Evolutionary conservation across 129 eudicot species (phyloP).

Genomic region (Flaveria trinervia): DNA sequence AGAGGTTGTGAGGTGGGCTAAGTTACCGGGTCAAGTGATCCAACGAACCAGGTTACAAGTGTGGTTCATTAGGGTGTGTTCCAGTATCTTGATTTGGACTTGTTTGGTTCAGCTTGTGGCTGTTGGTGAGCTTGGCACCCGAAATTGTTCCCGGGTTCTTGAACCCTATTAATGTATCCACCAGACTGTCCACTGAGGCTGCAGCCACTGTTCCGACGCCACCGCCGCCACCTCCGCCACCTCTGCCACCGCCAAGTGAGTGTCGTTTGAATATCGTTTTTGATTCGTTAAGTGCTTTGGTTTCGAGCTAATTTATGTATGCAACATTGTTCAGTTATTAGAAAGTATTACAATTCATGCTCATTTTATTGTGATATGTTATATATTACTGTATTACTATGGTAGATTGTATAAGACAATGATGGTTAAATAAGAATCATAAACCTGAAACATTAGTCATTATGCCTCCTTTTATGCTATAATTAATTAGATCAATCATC

Average conservation of each 20-base stretch:
- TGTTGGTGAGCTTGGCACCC: slow-evolving; percentile 83
- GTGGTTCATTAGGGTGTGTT: slow-evolving; percentile 85
- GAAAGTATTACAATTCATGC: not conserved
- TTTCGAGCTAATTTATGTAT: not conserved
- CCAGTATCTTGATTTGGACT: slow-evolving; percentile 93
- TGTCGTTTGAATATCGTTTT: not conserved
- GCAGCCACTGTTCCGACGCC: slow-evolving; percentile 15
- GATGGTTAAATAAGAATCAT: not conserved
- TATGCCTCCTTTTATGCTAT: no score
- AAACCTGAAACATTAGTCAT: not conserved
- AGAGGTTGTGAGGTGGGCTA: slow-evolving; percentile 50
- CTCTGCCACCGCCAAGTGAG: slow-evolving; percentile 80
- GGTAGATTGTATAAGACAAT: slow-evolving; percentile 9
- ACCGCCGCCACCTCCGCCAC: slow-evolving; percentile 47
- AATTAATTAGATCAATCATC: not conserved
- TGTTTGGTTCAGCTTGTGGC: slow-evolving; percentile 83
- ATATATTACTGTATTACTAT: not conserved
- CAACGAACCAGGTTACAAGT: slow-evolving; percentile 65
- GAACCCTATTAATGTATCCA: slow-evolving; percentile 35
- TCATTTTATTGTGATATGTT: not conserved
- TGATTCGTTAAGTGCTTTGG: not conserved
- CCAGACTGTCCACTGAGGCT: slow-evolving; percentile 29
- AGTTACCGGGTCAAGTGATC: slow-evolving; percentile 53
- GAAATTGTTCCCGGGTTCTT: slow-evolving; percentile 45
- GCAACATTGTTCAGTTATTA: not conserved